Conservation (phyloP, 305 asterid species). For the Fraxinus angustifolia region DNA sequence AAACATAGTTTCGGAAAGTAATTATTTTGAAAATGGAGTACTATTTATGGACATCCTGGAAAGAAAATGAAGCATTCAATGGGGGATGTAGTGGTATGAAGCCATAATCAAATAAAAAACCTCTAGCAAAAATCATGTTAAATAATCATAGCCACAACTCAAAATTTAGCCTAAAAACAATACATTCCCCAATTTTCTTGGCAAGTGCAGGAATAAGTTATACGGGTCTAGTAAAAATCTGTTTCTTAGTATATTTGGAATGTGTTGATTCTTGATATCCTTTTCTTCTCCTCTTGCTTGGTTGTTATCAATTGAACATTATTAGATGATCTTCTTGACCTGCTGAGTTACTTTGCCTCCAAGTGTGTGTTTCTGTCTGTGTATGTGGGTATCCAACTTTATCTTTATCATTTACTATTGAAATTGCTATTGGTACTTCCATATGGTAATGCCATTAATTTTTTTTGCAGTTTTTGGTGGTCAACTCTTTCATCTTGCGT, state of each 20-base stretch:
- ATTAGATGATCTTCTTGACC: not conserved
- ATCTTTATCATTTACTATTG: not conserved
- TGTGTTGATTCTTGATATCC: not conserved
- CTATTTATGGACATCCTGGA: not conserved
- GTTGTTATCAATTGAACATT: not conserved
- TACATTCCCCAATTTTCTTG: not conserved
- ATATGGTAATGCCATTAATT: not conserved
- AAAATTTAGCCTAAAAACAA: not conserved
- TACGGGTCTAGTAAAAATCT: not conserved
- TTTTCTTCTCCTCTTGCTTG: not conserved
- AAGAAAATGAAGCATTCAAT: not conserved
- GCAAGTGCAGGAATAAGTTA: not conserved
- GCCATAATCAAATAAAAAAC: not conserved
- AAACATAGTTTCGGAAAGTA: not conserved
- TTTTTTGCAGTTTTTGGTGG: slow-evolving; percentile 33
- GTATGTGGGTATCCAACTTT: not conserved
- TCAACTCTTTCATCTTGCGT: slow-evolving; percentile 32
- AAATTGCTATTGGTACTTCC: not conserved
- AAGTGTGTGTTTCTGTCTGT: not conserved
- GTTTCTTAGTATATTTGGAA: not conserved
- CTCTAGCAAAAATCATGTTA: not conserved
- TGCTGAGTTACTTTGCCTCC: not conserved
- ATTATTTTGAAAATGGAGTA: not conserved
- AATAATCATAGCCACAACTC: not conserved
- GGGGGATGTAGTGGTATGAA: not conserved